phyloP scores from a whole-genome alignment of 306 rosid genomes.

The Prunus dulcis region DNA sequence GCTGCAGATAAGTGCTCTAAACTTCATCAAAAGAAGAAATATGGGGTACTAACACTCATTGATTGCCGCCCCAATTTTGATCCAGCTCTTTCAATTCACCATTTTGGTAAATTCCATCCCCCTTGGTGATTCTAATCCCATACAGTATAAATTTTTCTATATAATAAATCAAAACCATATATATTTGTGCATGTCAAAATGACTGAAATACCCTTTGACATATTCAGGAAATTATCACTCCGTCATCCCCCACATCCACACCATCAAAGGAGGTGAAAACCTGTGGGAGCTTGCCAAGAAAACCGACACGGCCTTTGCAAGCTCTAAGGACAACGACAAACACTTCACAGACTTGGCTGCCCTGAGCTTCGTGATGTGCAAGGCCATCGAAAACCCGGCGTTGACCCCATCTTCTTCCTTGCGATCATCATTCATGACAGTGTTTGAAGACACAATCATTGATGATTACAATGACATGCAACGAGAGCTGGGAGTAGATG shows the following conservation, averaged over 20 bases:
- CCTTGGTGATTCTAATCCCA: background rate
- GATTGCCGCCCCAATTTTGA: slow-evolving; percentile 52
- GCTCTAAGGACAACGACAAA: slow-evolving; percentile 38
- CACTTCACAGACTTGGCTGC: slow-evolving; percentile 67
- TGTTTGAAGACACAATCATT: slow-evolving; percentile 58
- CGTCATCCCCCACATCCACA: slow-evolving; percentile 50
- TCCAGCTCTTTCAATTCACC: slow-evolving; percentile 34
- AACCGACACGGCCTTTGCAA: slow-evolving; percentile 31
- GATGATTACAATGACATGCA: slow-evolving; percentile 26
- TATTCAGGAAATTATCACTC: slow-evolving; percentile 61
- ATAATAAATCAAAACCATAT: background rate
- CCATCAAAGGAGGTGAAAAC: slow-evolving; percentile 51
- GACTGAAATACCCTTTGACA: background rate
- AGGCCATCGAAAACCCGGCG: slow-evolving; percentile 51
- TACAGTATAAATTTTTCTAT: background rate
- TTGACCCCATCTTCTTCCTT: slow-evolving; percentile 50
- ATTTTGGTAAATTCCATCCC: slow-evolving; percentile 33
- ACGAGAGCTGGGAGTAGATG: slow-evolving; percentile 38
- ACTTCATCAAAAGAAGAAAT: slow-evolving; percentile 32
- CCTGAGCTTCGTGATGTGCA: slow-evolving; percentile 52
- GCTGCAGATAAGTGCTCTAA: slow-evolving; percentile 36
- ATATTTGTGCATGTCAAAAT: no score
- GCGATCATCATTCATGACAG: slow-evolving; percentile 46
- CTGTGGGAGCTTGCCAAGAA: slow-evolving; percentile 59
- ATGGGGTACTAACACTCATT: slow-evolving; percentile 47